Conservation (phyloP, 1,139 yeast species). For the Geotrichum phurueaensis region DNA sequence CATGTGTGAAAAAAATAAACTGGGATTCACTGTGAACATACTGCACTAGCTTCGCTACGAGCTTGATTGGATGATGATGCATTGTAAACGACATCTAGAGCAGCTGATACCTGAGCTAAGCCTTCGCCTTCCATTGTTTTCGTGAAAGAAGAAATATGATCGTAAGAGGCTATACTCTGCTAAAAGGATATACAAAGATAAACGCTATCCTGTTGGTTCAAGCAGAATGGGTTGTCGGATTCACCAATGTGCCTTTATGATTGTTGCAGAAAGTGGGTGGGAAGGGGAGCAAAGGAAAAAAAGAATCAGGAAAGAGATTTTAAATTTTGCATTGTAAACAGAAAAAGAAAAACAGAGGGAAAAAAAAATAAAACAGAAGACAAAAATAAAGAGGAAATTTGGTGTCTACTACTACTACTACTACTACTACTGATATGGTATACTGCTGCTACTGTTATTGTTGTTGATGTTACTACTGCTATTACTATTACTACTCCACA, state of each 20-base stretch:
- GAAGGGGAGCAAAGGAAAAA: background rate
- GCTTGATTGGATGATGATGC: constrained; percentile 57
- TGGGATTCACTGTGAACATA: constrained; percentile 5
- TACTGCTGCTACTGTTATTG: too few species aligned
- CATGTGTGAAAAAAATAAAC: background rate
- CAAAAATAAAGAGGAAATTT: background rate
- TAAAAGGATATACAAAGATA: background rate
- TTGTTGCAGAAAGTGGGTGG: background rate
- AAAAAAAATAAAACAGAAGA: background rate
- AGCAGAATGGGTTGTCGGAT: background rate
- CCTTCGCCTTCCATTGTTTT: constrained; percentile 28
- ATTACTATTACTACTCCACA: too few species aligned
- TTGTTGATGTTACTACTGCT: too few species aligned
- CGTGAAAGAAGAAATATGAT: constrained; percentile 1
- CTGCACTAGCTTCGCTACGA: constrained; percentile 38
- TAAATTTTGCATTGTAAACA: background rate
- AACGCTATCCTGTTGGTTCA: background rate
- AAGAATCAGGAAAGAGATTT: background rate
- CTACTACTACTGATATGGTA: background rate
- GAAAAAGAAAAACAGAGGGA: background rate
- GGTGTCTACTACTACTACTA: background rate
- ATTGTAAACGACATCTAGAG: constrained; percentile 72
- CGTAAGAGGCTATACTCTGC: background rate
- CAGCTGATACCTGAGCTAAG: constrained; percentile 49
- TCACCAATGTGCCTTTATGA: background rate